Base-by-base conservation (phyloP, 805 yeast genomes). In the Yarrowia sp. region DNA sequence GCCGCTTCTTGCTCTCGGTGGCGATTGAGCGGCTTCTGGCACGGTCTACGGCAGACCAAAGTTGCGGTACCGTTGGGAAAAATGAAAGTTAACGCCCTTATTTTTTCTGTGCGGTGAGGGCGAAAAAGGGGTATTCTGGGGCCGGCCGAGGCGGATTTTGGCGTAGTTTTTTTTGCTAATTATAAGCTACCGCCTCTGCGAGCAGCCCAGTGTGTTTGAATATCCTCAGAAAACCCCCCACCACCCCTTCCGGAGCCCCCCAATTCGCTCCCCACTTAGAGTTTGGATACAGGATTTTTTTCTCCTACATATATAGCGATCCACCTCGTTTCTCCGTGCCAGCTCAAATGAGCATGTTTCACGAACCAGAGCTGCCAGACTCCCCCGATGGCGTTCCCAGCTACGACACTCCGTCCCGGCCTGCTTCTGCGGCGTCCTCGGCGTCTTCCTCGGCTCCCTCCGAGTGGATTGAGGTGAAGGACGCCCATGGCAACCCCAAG, bases 281-380 rank as follows among this genome's bases (percentile, higher is more conserved):
- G 58, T 51, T 51, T 33, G 29, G 29, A 46, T 46, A 46, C 55
- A 10, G 29, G 27, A 29, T 35, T 51, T 51, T 51, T 51, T 35
- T 51, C 56, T 22, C 42, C 41, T 51, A 51, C 58, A 51, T 51
- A 51, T 51, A 51, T 22, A 51, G 42, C 38, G 55, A 31, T 31
- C 55, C 38, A 22, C 42, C 41, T 33, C 31, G 22, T 24, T 32
- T 13, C 42, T 35, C 58, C 29, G 31, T 7, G 31, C 19, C 41
- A 33, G 58, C 58, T 51, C 58, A 22, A 12, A 35, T 16, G 58
- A 51, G 58, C 58, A 51, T 51, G 58, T 51, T 33, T 35, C 58
- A 35, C 10, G 32, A 51, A 19, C 21, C 58, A 8, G 56, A 46
- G 14, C 19, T 46, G 56, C 21, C 56, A 14, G 27, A 39, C n/a